phyloP scores from a whole-genome alignment of 1,284 basidiomycete genomes.

The Inonotus obliquus region DNA sequence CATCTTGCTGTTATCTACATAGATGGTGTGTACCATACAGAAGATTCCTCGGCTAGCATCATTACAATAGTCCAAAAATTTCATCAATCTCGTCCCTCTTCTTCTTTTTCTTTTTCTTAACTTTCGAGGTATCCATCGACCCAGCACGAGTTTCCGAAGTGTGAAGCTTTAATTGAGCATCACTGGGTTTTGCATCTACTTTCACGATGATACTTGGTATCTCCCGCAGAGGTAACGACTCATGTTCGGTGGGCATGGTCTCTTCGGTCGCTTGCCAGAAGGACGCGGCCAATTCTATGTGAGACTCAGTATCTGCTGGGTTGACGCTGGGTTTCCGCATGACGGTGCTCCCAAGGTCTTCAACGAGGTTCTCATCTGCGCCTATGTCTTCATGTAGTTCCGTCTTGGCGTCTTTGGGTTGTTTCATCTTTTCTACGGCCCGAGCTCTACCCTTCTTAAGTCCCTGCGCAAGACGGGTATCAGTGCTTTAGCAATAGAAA shows the following conservation, averaged over 20 bases:
- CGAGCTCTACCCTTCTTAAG: not conserved
- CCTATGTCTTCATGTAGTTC: not conserved
- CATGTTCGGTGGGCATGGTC: not conserved
- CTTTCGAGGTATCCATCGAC: conserved; percentile 27
- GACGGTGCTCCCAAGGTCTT: conserved; percentile 22
- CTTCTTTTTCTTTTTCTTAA: conserved; percentile 33
- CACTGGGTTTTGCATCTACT: not conserved
- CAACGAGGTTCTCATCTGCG: conserved; percentile 10
- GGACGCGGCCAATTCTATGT: not conserved
- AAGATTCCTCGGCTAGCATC: no score
- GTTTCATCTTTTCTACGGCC: not conserved
- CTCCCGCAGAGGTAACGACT: not conserved
- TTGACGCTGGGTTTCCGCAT: not conserved
- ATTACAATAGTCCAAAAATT: conserved; percentile 45
- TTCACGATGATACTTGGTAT: conserved; percentile 11
- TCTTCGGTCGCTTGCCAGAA: not conserved
- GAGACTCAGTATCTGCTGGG: not conserved
- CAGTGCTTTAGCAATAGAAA: not conserved
- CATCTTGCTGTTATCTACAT: no score
- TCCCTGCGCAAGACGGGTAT: not conserved
- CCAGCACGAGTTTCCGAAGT: conserved; percentile 15
- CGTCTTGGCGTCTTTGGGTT: not conserved
- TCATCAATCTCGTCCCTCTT: conserved; percentile 59
- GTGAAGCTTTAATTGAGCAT: conserved; percentile 6
- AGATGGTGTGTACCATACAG: no score